A percentile compares a stretch with the other conserved stretches of the same genome.
Conservation (phyloP, 257 asterid genomes). For the Misopates orontium region DNA sequence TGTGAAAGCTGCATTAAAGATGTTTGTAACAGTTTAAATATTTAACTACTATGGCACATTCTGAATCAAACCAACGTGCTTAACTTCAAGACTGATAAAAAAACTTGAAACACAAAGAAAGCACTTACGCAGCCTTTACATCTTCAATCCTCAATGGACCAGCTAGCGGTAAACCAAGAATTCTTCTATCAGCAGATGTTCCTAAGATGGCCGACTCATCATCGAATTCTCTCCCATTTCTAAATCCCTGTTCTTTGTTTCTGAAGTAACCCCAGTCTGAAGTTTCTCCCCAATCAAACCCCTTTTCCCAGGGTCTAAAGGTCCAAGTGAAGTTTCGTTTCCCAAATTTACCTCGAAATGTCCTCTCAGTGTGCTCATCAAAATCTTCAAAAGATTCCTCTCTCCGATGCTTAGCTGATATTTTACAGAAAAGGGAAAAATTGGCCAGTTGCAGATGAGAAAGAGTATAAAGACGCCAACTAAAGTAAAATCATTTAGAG, state of each 20-base stretch:
- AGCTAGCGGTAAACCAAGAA: slow-evolving; percentile 68
- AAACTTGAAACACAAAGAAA: slow-evolving; percentile 13
- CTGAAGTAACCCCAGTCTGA: slow-evolving; percentile 38
- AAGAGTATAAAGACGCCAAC: background rate
- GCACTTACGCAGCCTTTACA: slow-evolving; percentile 89
- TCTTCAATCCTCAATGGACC: slow-evolving; percentile 79
- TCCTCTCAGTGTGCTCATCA: slow-evolving; percentile 46
- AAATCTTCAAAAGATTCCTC: slow-evolving; percentile 37
- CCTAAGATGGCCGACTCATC: slow-evolving; percentile 35
- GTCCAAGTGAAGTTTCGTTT: slow-evolving; percentile 54
- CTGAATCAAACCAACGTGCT: background rate
- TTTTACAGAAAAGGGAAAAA: slow-evolving; percentile 12
- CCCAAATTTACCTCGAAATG: slow-evolving; percentile 58
- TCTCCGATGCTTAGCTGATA: slow-evolving; percentile 54
- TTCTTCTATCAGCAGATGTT: slow-evolving; percentile 54
- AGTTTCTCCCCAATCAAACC: slow-evolving; percentile 49
- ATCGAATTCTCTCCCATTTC: slow-evolving; percentile 40
- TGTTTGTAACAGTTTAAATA: background rate
- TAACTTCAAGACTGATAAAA: slow-evolving; percentile 13
- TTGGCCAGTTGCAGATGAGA: slow-evolving; percentile 5
- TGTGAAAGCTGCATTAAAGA: slow-evolving; percentile 64
- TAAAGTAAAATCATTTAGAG: slow-evolving; percentile 18
- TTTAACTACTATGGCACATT: background rate
- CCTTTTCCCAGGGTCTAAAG: slow-evolving; percentile 39
- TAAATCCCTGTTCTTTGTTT: slow-evolving; percentile 35